phyloP scores from a whole-genome alignment of 495 filamentous ascomycete genomes.

The Penicillium crystallinum region DNA sequence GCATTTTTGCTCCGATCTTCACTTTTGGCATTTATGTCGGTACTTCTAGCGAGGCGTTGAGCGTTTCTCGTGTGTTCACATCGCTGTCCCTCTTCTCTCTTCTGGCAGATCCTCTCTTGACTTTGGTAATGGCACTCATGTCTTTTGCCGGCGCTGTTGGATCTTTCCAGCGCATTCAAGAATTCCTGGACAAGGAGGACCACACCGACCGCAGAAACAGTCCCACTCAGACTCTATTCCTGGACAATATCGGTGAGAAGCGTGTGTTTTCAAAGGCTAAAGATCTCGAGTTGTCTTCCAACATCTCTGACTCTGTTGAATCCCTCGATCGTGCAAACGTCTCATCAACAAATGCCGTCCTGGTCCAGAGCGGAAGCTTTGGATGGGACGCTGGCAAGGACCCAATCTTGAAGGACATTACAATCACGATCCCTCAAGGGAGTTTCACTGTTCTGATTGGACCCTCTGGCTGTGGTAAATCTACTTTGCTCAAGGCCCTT shows the following conservation, averaged over 20 bases:
- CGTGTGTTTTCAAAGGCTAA: conserved; percentile 17
- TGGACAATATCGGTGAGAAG: conserved; percentile 20
- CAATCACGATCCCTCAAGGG: conserved; percentile 33
- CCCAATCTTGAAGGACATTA: conserved; percentile 39
- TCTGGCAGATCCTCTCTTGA: conserved; percentile 50
- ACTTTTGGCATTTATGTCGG: conserved; percentile 48
- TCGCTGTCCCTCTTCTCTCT: conserved; percentile 57
- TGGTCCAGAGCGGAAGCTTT: conserved; percentile 45
- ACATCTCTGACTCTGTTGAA: conserved; percentile 21
- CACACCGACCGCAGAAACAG: conserved; percentile 30
- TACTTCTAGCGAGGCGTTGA: conserved; percentile 45
- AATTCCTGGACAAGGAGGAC: conserved; percentile 46
- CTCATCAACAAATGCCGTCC: conserved; percentile 22
- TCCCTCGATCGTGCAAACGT: conserved; percentile 21
- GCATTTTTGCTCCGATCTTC: conserved; percentile 47
- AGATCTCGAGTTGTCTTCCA: conserved; percentile 18
- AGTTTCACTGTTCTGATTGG: conserved; percentile 51
- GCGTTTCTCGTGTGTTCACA: conserved; percentile 51
- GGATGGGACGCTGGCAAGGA: conserved; percentile 46
- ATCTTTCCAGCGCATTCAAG: conserved; percentile 55
- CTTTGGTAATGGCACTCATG: conserved; percentile 54
- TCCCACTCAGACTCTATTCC: conserved; percentile 12
- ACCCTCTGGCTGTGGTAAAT: conserved; percentile 58
- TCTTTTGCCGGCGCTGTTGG: conserved; percentile 49
- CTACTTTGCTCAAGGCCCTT: conserved; percentile 52